Evolutionary conservation across 2,329 filamentous ascomycete species (phyloP).

Genomic region (Emmonsia crescens): DNA sequence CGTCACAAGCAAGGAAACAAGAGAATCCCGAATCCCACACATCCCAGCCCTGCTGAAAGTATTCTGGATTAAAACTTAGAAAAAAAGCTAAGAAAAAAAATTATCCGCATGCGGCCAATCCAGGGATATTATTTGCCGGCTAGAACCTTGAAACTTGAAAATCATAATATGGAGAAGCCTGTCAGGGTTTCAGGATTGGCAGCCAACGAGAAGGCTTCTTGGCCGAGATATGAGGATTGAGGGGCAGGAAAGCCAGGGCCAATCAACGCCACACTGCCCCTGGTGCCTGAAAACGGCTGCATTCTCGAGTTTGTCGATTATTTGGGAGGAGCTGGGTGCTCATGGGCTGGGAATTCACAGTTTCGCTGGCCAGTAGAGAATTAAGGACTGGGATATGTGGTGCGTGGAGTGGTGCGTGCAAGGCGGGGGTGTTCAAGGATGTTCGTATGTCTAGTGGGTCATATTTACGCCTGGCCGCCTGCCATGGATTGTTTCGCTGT

Average conservation of each 20-base stretch:
- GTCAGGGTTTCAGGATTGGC: not conserved
- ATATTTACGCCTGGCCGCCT: no score
- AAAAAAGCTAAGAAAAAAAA: not conserved
- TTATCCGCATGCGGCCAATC: not conserved
- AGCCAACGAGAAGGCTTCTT: not conserved
- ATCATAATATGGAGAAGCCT: not conserved
- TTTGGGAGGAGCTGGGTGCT: not conserved
- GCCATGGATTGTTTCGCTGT: no score
- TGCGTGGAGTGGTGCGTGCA: not conserved
- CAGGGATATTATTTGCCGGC: not conserved
- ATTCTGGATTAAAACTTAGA: no score
- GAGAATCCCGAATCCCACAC: not conserved
- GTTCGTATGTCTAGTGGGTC: no score
- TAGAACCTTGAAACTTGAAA: not conserved
- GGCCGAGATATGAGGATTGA: not conserved
- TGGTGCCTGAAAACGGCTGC: slow-evolving; percentile 3
- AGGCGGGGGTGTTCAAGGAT: no score
- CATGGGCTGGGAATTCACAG: not conserved
- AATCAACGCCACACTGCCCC: not conserved
- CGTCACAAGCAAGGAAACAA: not conserved
- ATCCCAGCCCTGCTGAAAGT: not conserved
- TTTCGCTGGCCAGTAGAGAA: not conserved
- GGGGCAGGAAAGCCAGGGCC: not conserved
- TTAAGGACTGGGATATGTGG: not conserved
- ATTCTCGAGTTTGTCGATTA: not conserved